Evolutionary conservation across 1,139 yeast genomes (phyloP).

Genomic region (Lodderomyces beijingensis): DNA sequence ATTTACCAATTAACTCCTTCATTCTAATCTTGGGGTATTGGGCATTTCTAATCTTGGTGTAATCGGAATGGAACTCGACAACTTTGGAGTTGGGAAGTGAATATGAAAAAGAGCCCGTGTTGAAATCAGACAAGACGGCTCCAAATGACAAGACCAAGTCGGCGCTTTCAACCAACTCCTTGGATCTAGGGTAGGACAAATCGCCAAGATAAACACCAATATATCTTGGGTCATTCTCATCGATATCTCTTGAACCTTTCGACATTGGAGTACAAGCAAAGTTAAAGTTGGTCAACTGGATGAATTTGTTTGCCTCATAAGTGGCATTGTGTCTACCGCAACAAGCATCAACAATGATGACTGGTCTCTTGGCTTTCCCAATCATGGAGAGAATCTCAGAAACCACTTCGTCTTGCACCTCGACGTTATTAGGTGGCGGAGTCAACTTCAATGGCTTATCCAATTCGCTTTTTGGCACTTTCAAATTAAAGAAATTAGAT

Average conservation of each 20-base stretch:
- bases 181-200: slow-evolving; percentile 28
- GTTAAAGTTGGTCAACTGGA: slow-evolving; percentile 28
- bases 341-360: slow-evolving; percentile 36
- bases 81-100: slow-evolving; percentile 33
- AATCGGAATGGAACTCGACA: slow-evolving; percentile 38
- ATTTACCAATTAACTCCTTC: slow-evolving; percentile 27
- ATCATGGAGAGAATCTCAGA: slow-evolving; percentile 26
- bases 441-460: slow-evolving; percentile 29
- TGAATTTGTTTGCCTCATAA: slow-evolving; percentile 26
- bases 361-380: slow-evolving; percentile 26
- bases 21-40: slow-evolving; percentile 33
- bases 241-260: slow-evolving; percentile 25
- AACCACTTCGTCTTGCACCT: slow-evolving; percentile 30
- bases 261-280: slow-evolving; percentile 33
- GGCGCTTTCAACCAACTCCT: slow-evolving; percentile 25
- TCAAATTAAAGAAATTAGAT: slow-evolving; percentile 32
- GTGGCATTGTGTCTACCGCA: slow-evolving; percentile 31
- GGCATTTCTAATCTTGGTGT: slow-evolving; percentile 33
- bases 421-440: slow-evolving; percentile 24
- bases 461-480: slow-evolving; percentile 27
- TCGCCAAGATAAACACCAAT: slow-evolving; percentile 32
- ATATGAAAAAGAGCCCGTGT: slow-evolving; percentile 39
- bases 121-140: slow-evolving; percentile 37
- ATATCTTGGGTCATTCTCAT: slow-evolving; percentile 25
- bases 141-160: slow-evolving; percentile 32